Conservation (phyloP, 768 basidiomycete species). For the Xerocomellus amylosporus region DNA sequence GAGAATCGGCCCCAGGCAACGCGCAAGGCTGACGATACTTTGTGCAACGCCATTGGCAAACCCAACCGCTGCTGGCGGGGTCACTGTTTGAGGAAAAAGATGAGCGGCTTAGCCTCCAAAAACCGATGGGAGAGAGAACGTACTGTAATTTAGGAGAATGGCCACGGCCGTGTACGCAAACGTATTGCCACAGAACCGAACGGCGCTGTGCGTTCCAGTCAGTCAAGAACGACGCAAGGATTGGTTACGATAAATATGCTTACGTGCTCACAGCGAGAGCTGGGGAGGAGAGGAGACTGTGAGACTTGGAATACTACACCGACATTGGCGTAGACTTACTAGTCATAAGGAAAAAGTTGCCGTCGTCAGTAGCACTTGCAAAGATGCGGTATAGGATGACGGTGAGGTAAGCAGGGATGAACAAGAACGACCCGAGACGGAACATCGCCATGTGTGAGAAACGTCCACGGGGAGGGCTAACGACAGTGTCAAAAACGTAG, state of each 20-base stretch:
- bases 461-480: conserved; percentile 74
- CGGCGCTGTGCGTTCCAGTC: conserved; percentile 49
- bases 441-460: conserved; percentile 89
- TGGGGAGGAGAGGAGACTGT: conserved; percentile 28
- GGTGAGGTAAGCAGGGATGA: conserved; percentile 86
- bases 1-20: conserved; percentile 84
- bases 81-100: conserved; percentile 52
- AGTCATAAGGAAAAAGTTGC: conserved; percentile 78
- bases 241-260: conserved; percentile 26
- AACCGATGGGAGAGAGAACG: conserved; percentile 15
- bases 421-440: conserved; percentile 79
- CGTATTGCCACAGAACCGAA: conserved; percentile 84
- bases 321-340: conserved; percentile 42
- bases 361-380: conserved; percentile 65
- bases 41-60: conserved; percentile 96
- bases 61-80: conserved; percentile 84
- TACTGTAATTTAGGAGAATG: conserved; percentile 84
- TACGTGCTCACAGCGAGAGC: conserved; percentile 81
- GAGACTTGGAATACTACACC: background rate
- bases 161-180: conserved; percentile 91
- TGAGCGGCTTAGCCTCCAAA: background rate
- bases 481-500: conserved; percentile 7
- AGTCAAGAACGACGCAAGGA: background rate
- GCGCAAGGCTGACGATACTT: conserved; percentile 89
- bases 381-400: conserved; percentile 72